These are phyloP conservation scores for Metschnikowia matae DNA, from an alignment of 805 yeast genomes.

Conservation along the genomic window DNA sequence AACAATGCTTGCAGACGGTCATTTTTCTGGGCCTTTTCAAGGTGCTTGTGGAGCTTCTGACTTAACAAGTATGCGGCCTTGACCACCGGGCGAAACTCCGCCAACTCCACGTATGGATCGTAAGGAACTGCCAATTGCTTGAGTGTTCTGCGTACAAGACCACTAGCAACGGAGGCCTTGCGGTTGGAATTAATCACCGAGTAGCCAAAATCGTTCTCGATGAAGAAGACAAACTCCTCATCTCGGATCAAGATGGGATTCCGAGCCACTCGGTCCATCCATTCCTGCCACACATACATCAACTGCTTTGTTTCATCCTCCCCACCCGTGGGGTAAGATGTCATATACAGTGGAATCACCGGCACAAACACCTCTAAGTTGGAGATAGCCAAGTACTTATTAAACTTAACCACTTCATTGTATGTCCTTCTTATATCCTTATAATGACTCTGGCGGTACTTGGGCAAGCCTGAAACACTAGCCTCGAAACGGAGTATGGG, in stretches of 20 bases:
- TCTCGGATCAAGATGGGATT: conserved; percentile 83
- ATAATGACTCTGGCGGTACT: conserved; percentile 66
- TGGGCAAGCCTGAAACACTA: conserved; percentile 53
- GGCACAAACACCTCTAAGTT: conserved; percentile 94
- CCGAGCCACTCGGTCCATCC: conserved; percentile 72
- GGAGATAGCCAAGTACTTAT: conserved; percentile 71
- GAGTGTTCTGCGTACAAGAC: conserved; percentile 80
- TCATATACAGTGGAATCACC: conserved; percentile 68
- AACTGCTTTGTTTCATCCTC: conserved; percentile 70
- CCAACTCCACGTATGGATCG: conserved; percentile 77
- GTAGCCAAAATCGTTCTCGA: conserved; percentile 70
- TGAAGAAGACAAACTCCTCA: conserved; percentile 82
- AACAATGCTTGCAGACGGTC: conserved; percentile 50
- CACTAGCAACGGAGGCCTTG: conserved; percentile 68
- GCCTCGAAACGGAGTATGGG: conserved; percentile 74
- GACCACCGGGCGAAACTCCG: conserved; percentile 81
- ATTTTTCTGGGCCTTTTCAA: conserved; percentile 54
- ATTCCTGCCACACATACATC: conserved; percentile 61
- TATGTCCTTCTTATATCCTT: conserved; percentile 77
- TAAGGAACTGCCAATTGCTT: conserved; percentile 91
- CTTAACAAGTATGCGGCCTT: conserved; percentile 65
- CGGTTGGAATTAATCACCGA: conserved; percentile 56
- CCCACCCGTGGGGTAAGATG: conserved; percentile 79
- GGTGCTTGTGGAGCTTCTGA: conserved; percentile 47
- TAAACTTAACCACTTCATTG: conserved; percentile 70